Evolutionary conservation across 352 stramenopile species (phyloP).

Genomic region (Phytophthora foliorum): DNA sequence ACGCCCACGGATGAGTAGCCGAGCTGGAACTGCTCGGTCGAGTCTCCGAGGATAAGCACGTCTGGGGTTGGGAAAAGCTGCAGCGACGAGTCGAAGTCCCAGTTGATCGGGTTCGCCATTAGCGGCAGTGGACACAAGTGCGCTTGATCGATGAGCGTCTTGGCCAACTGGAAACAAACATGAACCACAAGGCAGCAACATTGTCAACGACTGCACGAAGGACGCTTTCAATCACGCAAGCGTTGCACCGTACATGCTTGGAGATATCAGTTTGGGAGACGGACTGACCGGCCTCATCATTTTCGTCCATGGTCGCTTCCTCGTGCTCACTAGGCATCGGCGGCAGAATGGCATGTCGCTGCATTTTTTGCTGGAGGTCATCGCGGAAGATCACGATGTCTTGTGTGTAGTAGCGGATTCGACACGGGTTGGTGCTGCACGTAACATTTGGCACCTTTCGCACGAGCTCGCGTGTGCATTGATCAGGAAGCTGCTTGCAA

Average conservation of each 20-base stretch:
- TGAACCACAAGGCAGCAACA: conserved; percentile 10
- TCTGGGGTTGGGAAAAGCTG: conserved; percentile 94
- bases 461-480: conserved; percentile 81
- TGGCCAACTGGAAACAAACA: conserved; percentile 64
- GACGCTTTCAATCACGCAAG: conserved; percentile 8
- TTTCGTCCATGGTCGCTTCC: conserved; percentile 32
- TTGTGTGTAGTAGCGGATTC: conserved; percentile 94
- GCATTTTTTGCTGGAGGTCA: conserved; percentile 93
- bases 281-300: conserved; percentile 23
- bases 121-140: conserved; percentile 93
- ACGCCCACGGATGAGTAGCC: conserved; percentile 85
- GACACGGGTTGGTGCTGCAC: conserved; percentile 93
- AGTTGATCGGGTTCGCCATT: conserved; percentile 93
- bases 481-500: conserved; percentile 56
- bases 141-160: conserved; percentile 93
- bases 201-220: not conserved
- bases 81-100: conserved; percentile 93
- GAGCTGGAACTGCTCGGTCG: conserved; percentile 85
- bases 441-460: conserved; percentile 78
- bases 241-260: conserved; percentile 69
- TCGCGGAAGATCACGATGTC: conserved; percentile 95
- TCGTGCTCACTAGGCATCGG: conserved; percentile 54
- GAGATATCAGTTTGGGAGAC: conserved; percentile 75
- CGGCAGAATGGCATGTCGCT: conserved; percentile 86
- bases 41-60: conserved; percentile 87